Evolutionary conservation across 768 basidiomycete genomes (phyloP).

Genomic region (Hericium coralloides): DNA sequence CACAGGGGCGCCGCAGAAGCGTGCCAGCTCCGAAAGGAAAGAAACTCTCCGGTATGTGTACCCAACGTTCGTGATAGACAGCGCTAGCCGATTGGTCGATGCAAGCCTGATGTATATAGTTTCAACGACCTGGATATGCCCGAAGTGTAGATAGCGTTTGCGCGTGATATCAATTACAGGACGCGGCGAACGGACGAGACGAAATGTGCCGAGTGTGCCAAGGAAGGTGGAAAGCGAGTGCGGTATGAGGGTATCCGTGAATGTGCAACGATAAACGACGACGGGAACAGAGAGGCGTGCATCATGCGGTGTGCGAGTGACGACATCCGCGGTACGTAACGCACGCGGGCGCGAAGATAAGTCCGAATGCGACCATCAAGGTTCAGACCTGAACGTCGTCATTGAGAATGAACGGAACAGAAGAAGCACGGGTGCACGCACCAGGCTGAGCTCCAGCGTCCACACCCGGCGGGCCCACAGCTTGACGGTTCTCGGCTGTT

Average conservation of each 20-base stretch:
- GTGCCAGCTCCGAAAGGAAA: neutral
- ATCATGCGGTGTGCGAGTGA: neutral
- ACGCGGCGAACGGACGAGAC: too few relatives aligned
- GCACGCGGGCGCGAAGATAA: neutral
- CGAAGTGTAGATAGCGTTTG: too few relatives aligned
- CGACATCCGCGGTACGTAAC: too few relatives aligned
- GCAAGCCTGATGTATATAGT: neutral
- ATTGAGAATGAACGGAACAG: constrained; percentile 13
- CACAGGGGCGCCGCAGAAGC: neutral
- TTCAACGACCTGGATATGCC: too few relatives aligned
- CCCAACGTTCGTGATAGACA: too few relatives aligned
- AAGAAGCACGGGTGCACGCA: constrained; percentile 25
- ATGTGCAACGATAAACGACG: constrained; percentile 3
- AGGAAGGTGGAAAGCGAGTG: too few relatives aligned
- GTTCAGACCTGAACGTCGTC: constrained; percentile 8
- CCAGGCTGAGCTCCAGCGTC: constrained; percentile 95
- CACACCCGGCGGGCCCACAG: constrained; percentile 97
- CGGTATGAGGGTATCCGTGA: constrained; percentile 3
- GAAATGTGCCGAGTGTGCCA: too few relatives aligned
- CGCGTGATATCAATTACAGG: too few relatives aligned
- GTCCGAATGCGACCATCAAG: neutral
- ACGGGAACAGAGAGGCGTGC: neutral
- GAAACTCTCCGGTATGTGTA: too few relatives aligned
- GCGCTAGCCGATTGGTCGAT: constrained; percentile 1
- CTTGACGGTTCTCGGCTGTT: constrained; percentile 56